Evolutionary conservation across 2,329 filamentous ascomycete genomes (phyloP).

Genomic region (Fusarium sublunatum): DNA sequence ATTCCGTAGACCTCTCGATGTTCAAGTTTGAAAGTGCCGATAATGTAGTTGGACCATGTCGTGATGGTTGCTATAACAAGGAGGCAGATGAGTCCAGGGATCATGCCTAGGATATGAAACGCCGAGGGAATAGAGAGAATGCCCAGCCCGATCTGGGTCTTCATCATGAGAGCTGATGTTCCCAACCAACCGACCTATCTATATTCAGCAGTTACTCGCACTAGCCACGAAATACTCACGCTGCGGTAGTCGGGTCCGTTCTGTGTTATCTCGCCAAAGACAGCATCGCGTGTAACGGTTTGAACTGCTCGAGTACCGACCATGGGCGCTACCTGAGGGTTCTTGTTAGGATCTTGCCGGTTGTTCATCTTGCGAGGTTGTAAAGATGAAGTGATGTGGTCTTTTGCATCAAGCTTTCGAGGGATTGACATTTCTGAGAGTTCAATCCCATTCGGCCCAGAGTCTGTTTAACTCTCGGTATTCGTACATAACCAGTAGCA

Average conservation of each 20-base stretch:
- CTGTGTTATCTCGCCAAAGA: slow-evolving; percentile 46
- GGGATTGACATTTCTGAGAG: background rate
- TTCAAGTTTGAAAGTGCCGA: slow-evolving; percentile 62
- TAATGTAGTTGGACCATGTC: slow-evolving; percentile 61
- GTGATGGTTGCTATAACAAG: slow-evolving; percentile 56
- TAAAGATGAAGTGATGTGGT: background rate
- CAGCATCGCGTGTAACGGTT: slow-evolving; percentile 11
- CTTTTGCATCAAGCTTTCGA: background rate
- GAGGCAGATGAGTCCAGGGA: slow-evolving; percentile 59
- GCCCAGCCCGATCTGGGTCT: slow-evolving; percentile 58
- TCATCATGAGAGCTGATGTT: slow-evolving; percentile 59
- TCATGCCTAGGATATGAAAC: slow-evolving; percentile 58
- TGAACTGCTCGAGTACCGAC: background rate
- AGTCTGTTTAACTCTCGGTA: too few species aligned
- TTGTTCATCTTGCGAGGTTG: slow-evolving; percentile 1
- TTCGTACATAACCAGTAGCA: too few species aligned
- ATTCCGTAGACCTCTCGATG: slow-evolving; percentile 65
- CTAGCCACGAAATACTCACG: slow-evolving; percentile 23
- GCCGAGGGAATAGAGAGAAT: slow-evolving; percentile 60
- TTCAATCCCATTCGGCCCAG: slow-evolving; percentile 4
- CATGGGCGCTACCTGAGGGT: too few species aligned
- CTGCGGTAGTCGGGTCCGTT: slow-evolving; percentile 47
- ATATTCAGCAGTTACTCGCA: background rate
- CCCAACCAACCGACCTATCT: slow-evolving; percentile 56
- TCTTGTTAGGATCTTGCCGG: slow-evolving; percentile 11